Evolutionary conservation across 352 stramenopile species (phyloP).

Genomic region (Aphanomyces euteiches): DNA sequence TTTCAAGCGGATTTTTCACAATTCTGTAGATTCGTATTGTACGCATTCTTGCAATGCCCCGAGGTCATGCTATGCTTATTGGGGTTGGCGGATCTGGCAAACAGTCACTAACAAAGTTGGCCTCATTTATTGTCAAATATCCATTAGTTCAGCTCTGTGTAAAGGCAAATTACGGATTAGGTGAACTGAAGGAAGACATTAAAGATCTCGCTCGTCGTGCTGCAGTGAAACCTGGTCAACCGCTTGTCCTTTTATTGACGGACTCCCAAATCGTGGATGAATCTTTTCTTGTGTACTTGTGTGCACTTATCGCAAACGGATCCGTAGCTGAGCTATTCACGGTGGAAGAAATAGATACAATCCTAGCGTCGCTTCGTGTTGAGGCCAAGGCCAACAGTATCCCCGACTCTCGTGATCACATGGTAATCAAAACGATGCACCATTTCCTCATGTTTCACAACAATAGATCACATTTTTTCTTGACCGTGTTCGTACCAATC

Average conservation of each 20-base stretch:
- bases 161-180: slow-evolving; percentile 57
- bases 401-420: slow-evolving; percentile 85
- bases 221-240: slow-evolving; percentile 77
- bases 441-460: neutral
- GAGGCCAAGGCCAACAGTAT: slow-evolving; percentile 84
- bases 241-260: slow-evolving; percentile 85
- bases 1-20: neutral
- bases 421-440: slow-evolving; percentile 35
- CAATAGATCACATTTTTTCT: slow-evolving; percentile 77
- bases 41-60: slow-evolving; percentile 68
- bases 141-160: slow-evolving; percentile 60
- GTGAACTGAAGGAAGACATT: slow-evolving; percentile 84
- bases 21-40: slow-evolving; percentile 55
- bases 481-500: slow-evolving; percentile 78
- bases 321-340: slow-evolving; percentile 78
- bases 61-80: slow-evolving; percentile 82
- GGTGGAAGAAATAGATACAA: slow-evolving; percentile 85
- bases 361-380: slow-evolving; percentile 60
- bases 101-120: slow-evolving; percentile 86
- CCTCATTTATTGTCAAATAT: slow-evolving; percentile 84
- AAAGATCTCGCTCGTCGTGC: slow-evolving; percentile 87
- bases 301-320: slow-evolving; percentile 77
- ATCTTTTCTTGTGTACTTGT: slow-evolving; percentile 82
- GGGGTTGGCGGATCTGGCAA: slow-evolving; percentile 84
- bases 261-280: slow-evolving; percentile 86